Base-by-base conservation (phyloP, 2,329 filamentous ascomycete genomes). In the Xylaria sp. region DNA sequence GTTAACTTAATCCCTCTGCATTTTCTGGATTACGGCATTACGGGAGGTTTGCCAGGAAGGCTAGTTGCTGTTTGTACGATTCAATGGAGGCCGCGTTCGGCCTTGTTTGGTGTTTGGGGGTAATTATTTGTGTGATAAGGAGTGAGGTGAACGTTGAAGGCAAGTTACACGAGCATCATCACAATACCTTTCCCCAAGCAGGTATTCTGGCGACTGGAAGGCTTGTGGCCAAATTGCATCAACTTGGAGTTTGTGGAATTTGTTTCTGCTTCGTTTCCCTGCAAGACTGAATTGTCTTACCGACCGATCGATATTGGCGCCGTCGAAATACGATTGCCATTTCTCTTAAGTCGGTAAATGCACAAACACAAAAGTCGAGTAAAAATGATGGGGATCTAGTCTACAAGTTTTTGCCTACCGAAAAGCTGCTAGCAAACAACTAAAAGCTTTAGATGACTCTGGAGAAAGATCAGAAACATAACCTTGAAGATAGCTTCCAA, bases 1-100 rank as follows among this genome's bases (percentile, higher is more conserved):
- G 75, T 80, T 79, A 18, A 71, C 75, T 79, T 62, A 68, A 67
- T 73, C 77, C 80, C 77, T 79, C 79, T 81, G 78, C 81, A 83
- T 82, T 79, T 78, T 79, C 78, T 78, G 79, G 79, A 80, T 79
- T 75, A 72, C 72, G 78, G 75, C 76, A 79, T 79, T 77, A 74
- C 71, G 75, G 74, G 77, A 72, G 74, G 74, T 64, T 71, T 69
- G 63, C 52, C 46, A 60, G 54, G 73, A 72, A 68, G 70, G 74
- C 69, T 68, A 72, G 70, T 71, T 72, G 68, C 56, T 66, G 46
- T 70, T 75, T 74, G 73, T 79, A 79, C 77, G 77, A 79, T 78
- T 73, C 70, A 72, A 51, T 66, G 46, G 36, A 71, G 57, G 70
- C 67, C 71, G 64, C 64, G 60, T 62, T 69, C 67, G 39, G 67